Percentiles rank a stretch among this genome's conserved stretches.
phyloP scores from a whole-genome alignment of 495 filamentous ascomycete genomes.

The Daldinia childiae region DNA sequence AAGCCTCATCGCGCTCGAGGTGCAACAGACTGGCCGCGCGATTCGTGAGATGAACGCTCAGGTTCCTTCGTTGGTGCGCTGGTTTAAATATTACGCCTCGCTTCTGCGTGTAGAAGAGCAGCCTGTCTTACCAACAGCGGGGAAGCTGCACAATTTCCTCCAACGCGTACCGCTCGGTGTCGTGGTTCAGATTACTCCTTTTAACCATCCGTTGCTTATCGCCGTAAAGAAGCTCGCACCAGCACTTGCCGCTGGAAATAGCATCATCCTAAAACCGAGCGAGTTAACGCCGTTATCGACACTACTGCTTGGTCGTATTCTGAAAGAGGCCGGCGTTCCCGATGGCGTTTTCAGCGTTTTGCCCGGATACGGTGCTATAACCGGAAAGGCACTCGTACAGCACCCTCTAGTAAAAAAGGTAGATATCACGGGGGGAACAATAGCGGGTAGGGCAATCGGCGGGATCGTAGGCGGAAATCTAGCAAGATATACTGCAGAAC shows the following conservation, averaged over 20 bases:
- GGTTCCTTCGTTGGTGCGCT: slow-evolving; percentile 67
- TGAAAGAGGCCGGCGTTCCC: slow-evolving; percentile 64
- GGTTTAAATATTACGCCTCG: slow-evolving; percentile 72
- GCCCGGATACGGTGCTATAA: slow-evolving; percentile 61
- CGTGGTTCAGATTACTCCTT: slow-evolving; percentile 71
- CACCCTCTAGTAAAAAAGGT: slow-evolving; percentile 66
- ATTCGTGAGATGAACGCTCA: slow-evolving; percentile 73
- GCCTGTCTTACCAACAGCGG: slow-evolving; percentile 66
- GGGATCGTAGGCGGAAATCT: slow-evolving; percentile 61
- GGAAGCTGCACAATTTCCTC: slow-evolving; percentile 69
- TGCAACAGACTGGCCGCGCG: slow-evolving; percentile 68
- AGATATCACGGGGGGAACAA: slow-evolving; percentile 68
- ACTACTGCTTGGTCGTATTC: slow-evolving; percentile 59
- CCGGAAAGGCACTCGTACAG: slow-evolving; percentile 64
- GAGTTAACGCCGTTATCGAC: slow-evolving; percentile 69
- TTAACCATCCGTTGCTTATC: slow-evolving; percentile 71
- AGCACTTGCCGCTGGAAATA: slow-evolving; percentile 70
- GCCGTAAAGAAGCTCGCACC: slow-evolving; percentile 71
- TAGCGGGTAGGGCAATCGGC: slow-evolving; percentile 58
- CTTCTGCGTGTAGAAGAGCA: slow-evolving; percentile 69
- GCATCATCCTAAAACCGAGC: slow-evolving; percentile 69
- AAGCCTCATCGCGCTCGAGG: slow-evolving; percentile 64
- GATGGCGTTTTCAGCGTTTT: slow-evolving; percentile 68
- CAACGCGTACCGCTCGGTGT: slow-evolving; percentile 69
- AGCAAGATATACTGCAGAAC: slow-evolving; percentile 65